These are phyloP conservation scores for Aspergillus kassunensis DNA, from an alignment of 495 filamentous ascomycete genomes.

Conservation along the genomic window DNA sequence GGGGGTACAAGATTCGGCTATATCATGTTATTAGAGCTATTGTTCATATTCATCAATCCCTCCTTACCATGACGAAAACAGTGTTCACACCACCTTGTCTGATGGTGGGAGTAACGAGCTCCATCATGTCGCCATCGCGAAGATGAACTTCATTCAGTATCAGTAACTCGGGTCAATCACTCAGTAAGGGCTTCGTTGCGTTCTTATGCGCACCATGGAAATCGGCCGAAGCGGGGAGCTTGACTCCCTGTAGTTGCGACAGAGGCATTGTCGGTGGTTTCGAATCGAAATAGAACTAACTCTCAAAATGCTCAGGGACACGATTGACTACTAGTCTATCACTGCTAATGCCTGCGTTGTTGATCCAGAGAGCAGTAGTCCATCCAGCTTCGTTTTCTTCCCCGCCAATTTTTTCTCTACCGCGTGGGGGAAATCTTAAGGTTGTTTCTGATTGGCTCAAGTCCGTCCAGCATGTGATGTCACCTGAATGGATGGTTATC, in stretches of 20 bases:
- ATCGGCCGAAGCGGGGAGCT: constrained; percentile 70
- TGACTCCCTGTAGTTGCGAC: constrained; percentile 38
- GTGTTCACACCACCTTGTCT: constrained; percentile 70
- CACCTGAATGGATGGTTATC: no score
- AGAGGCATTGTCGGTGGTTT: constrained; percentile 32
- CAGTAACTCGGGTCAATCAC: no score
- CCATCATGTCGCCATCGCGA: constrained; percentile 75
- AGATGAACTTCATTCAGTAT: constrained; percentile 49
- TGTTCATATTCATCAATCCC: background rate
- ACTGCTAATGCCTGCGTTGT: background rate
- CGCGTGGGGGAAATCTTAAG: constrained; percentile 6
- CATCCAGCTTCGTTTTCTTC: constrained; percentile 9
- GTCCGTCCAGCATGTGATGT: constrained; percentile 14
- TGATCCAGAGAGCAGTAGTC: no score
- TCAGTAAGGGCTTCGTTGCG: no score
- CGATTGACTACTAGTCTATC: background rate
- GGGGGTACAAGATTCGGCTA: constrained; percentile 72
- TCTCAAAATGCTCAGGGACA: background rate
- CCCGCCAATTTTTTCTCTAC: constrained; percentile 23
- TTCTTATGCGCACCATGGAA: constrained; percentile 55
- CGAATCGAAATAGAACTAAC: background rate
- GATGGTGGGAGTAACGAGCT: constrained; percentile 75
- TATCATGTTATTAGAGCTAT: constrained; percentile 10
- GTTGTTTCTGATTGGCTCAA: constrained; percentile 17
- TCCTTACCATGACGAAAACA: constrained; percentile 73